Evolutionary conservation across 441 rosid genomes (phyloP).

Genomic region (Pelargonium exstipulatum): DNA sequence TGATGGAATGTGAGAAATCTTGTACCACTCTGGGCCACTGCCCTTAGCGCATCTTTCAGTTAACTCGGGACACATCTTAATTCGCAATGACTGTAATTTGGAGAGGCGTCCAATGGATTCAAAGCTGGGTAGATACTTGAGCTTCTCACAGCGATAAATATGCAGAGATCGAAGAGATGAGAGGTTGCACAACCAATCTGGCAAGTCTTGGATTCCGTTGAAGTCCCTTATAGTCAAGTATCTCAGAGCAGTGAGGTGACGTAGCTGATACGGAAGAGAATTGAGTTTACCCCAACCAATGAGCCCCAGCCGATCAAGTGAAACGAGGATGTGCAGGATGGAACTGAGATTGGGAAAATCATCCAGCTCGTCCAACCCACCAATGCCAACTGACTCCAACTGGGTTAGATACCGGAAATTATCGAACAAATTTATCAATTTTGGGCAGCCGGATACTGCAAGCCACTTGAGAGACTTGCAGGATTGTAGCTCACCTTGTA

Average conservation of each 20-base stretch:
- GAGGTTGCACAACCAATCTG: conserved; percentile 28
- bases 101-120: conserved; percentile 20
- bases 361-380: conserved; percentile 15
- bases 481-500: conserved; percentile 12
- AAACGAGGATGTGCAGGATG: conserved; percentile 10
- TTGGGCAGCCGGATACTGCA: neutral
- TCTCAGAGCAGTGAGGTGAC: conserved; percentile 20
- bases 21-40: conserved; percentile 26
- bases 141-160: neutral
- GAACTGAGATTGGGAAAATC: conserved; percentile 18
- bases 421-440: conserved; percentile 5
- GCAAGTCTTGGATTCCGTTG: conserved; percentile 18
- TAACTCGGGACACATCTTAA: conserved; percentile 5
- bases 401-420: conserved; percentile 12
- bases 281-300: conserved; percentile 14
- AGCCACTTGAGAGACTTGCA: conserved; percentile 17
- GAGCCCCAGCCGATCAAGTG: conserved; percentile 10
- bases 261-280: conserved; percentile 28
- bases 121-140: conserved; percentile 17
- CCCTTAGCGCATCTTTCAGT: conserved; percentile 17
- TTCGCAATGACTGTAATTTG: conserved; percentile 2
- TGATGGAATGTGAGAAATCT: conserved; percentile 20
- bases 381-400: conserved; percentile 18
- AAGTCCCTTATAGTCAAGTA: neutral
- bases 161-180: conserved; percentile 18